phyloP scores from a whole-genome alignment of 2,329 filamentous ascomycete species.

The Daldinia sp. region DNA sequence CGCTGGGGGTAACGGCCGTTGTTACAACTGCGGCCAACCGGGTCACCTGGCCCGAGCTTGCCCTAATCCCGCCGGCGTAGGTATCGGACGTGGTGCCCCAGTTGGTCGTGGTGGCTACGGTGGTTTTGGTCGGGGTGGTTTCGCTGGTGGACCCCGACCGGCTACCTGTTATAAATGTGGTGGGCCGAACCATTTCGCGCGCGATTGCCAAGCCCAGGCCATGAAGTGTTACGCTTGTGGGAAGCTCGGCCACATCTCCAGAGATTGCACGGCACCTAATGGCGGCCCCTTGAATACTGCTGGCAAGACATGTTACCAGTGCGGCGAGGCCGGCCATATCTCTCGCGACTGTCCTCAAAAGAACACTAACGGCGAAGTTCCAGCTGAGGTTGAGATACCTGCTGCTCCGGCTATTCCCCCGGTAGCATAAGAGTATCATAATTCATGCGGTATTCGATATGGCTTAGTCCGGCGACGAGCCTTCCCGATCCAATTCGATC shows the following conservation, averaged over 20 bases:
- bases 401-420: conserved; percentile 43
- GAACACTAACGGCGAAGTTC: conserved; percentile 60
- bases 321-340: conserved; percentile 94
- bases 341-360: conserved; percentile 91
- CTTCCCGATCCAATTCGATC: conserved; percentile 1
- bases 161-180: conserved; percentile 79
- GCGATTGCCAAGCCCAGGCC: conserved; percentile 96
- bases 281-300: conserved; percentile 94
- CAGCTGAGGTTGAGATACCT: conserved; percentile 43
- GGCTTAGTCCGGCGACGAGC: conserved; percentile 1
- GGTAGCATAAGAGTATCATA: conserved; percentile 42
- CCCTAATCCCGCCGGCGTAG: conserved; percentile 73
- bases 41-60: conserved; percentile 95
- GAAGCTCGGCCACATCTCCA: conserved; percentile 92
- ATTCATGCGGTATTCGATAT: conserved; percentile 10
- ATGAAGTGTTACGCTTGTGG: conserved; percentile 99
- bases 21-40: conserved; percentile 94
- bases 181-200: conserved; percentile 96
- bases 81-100: conserved; percentile 71
- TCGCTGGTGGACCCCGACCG: conserved; percentile 72
- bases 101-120: conserved; percentile 76
- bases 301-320: conserved; percentile 99
- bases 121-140: conserved; percentile 74
- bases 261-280: conserved; percentile 95
- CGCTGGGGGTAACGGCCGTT: conserved; percentile 81